Evolutionary conservation across 2,329 filamentous ascomycete species (phyloP).

Genomic region (Stachybotrys chlorohalonatus): DNA sequence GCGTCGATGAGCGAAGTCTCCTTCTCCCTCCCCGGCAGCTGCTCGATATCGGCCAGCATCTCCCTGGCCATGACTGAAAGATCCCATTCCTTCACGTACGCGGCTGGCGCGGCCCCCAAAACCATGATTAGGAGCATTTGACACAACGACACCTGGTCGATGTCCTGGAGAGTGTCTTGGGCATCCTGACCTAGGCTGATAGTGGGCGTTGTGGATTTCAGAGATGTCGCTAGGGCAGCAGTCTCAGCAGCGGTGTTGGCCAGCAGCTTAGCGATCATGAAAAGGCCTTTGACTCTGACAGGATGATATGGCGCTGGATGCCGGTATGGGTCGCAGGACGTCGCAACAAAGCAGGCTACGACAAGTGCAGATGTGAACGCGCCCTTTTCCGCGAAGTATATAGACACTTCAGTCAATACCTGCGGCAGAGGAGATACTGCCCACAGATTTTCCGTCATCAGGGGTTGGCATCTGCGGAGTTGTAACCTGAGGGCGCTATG

Average conservation of each 20-base stretch:
- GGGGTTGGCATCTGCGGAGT: constrained; percentile 8
- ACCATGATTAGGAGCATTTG: constrained; percentile 44
- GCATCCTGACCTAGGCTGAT: constrained; percentile 12
- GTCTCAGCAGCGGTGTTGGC: constrained; percentile 36
- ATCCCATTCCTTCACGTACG: constrained; percentile 36
- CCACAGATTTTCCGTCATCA: constrained; percentile 26
- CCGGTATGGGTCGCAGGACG: constrained; percentile 40
- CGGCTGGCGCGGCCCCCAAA: constrained; percentile 28
- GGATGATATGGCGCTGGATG: constrained; percentile 40
- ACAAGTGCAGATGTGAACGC: constrained; percentile 35
- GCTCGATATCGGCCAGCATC: constrained; percentile 40
- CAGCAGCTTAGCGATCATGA: constrained; percentile 43
- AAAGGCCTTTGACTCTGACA: constrained; percentile 39
- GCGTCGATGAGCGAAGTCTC: constrained; percentile 32
- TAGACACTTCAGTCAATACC: constrained; percentile 32
- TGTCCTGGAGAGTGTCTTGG: constrained; percentile 25
- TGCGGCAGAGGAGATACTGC: constrained; percentile 40
- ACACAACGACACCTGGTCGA: constrained; percentile 44
- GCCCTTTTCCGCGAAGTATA: constrained; percentile 32
- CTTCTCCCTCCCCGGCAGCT: constrained; percentile 33
- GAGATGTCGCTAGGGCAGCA: constrained; percentile 14
- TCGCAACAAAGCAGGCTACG: constrained; percentile 36
- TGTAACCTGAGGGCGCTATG: background rate
- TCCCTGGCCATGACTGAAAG: constrained; percentile 32
- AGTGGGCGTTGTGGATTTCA: constrained; percentile 13